Evolutionary conservation across 257 asterid genomes (phyloP), one percentile per base, ranked within the genome.

Genomic region (Scutellaria minor): DNA sequence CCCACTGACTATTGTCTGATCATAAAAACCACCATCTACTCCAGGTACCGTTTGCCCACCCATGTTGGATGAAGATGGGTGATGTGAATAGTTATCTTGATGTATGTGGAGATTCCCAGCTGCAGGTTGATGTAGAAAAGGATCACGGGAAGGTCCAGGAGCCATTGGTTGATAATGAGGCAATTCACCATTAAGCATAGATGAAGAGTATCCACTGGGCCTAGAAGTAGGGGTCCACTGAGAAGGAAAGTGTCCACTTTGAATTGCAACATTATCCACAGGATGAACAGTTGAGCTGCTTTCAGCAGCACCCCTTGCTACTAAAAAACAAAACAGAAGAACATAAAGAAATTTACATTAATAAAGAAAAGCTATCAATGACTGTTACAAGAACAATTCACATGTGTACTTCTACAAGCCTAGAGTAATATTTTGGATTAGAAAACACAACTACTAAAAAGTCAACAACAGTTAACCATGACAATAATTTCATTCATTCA

Each of bases 31-130:
- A 77, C 78, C 76, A 64, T 87, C 88, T 65, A 71, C 80, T 42
- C 84, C 87, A 42, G 85, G 81, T 69, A 75, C 74, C 9, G 82
- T 57, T 75, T 83, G 94, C 37, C 83, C 82, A 11, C 82, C 85
- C 77, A 77, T 80, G 70, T 58, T 79, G 77, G 94, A 84, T 59
- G 97, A 84, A 77, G 96, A 82, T 24, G 88, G 85, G 35, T 81
- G 83, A 68, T 76, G 86, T 5, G 77, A 71, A 83, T 84, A 80
- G 79, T 77, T 84, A 64, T 84, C 86, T 78, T 74, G 89, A 71
- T 63, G 79, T 80, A 74, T 53, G 65, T 78, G 85, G 64, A 84
- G 68, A 79, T 72, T 83, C 61, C 81, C 87, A 66, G 70, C 60
- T 67, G 85, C 76, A 22, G 92, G 52, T 58, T 79, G 80, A 68